Evolutionary conservation across 768 basidiomycete species (phyloP), one percentile per base, ranked within the genome.

Genomic region (Suillus variegatus): DNA sequence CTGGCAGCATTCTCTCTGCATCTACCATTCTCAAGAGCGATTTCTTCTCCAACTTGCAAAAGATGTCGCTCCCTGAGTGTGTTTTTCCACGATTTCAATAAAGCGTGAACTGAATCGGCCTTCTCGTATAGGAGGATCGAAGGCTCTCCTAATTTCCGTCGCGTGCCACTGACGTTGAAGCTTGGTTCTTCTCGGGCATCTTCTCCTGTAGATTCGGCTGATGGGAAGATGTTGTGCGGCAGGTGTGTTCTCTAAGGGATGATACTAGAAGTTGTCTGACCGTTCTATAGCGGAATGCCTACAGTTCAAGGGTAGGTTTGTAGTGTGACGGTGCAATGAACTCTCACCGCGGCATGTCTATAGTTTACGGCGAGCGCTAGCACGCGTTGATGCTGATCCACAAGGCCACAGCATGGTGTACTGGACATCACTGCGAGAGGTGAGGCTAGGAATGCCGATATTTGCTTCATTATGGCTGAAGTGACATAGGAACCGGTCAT

Each of bases 391-490:
- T 67, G 97, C 96, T 4, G 88, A 87, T 9, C 89, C 90, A 16
- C 81, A 85, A n/a, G 95, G 95, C 1, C 72, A 78, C 32, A 91
- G 93, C 64, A 84, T 76, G 68, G 90, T 95, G 16, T 89, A 87
- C 66, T 99, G 97, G 97, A 98, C 95, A n/a, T 96, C 93, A 0
- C 76, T 99, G 65, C 85, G 97, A 73, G 95, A 98, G 81, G 93
- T 91, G 60, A 64, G 78, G 67, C 60, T 36, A n/a, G 41, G 13
- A 32, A 66, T 20, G 16, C 6, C 2, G 60, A 16, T 44, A 14
- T 61, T n/a, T 6, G 7, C 43, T 2, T 35, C 52, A 22, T 6
- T 36, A 38, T 36, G 56, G 61, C 60, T 41, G 63, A 61, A 60
- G 35, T 64, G 32, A 9, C 70, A 8, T 64, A 93, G 91, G 96